phyloP scores from a whole-genome alignment of 2,329 filamentous ascomycete species.

The Hirsutella minnesotensis region DNA sequence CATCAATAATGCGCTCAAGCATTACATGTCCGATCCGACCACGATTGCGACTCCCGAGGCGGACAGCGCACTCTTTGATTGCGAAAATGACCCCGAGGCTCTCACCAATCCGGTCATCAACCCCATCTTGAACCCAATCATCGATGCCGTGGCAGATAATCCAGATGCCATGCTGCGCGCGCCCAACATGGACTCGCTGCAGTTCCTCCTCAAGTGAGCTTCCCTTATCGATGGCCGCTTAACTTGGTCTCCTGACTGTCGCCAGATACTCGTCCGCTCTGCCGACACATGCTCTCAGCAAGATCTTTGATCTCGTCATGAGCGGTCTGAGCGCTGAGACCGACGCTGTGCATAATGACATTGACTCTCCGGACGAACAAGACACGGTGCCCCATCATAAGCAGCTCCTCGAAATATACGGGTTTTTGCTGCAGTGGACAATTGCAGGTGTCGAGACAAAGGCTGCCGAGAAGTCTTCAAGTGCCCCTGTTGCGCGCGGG shows the following conservation, averaged over 20 bases:
- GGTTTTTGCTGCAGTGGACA: conserved; percentile 89
- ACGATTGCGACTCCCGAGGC: conserved; percentile 79
- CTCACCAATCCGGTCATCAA: conserved; percentile 72
- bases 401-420: conserved; percentile 83
- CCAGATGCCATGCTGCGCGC: conserved; percentile 76
- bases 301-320: conserved; percentile 81
- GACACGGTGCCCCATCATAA: conserved; percentile 81
- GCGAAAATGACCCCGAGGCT: conserved; percentile 81
- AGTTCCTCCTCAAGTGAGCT: conserved; percentile 92
- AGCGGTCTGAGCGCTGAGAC: conserved; percentile 79
- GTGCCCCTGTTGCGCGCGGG: conserved; percentile 54
- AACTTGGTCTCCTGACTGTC: conserved; percentile 40
- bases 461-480: conserved; percentile 74
- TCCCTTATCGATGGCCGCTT: conserved; percentile 27
- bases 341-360: conserved; percentile 72
- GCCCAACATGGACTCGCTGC: conserved; percentile 78
- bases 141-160: conserved; percentile 84
- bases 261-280: conserved; percentile 71
- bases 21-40: conserved; percentile 88
- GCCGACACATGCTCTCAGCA: conserved; percentile 74
- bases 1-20: conserved; percentile 91
- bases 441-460: conserved; percentile 91
- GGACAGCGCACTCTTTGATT: conserved; percentile 71
- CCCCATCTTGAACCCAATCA: conserved; percentile 76
- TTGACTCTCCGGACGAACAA: conserved; percentile 79